These are phyloP conservation scores for Hyphodiscus hymeniophilus DNA, from an alignment of 495 filamentous ascomycete genomes.

Conservation along the genomic window DNA sequence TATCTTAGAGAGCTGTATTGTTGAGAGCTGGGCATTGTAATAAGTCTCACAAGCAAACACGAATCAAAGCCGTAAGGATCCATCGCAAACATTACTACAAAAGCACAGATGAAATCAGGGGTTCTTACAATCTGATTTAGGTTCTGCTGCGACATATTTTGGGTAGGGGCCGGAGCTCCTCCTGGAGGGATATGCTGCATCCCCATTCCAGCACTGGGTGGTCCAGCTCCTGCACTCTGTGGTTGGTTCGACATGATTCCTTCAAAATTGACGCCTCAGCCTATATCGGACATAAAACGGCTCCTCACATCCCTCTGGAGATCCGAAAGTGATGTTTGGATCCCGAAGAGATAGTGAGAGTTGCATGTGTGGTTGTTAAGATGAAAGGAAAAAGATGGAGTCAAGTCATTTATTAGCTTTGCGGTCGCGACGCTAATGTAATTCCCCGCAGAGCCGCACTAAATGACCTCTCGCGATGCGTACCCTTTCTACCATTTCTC, in stretches of 20 bases:
- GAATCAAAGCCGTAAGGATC: too few relatives aligned
- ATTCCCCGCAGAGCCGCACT: conserved; percentile 21
- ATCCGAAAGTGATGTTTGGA: too few relatives aligned
- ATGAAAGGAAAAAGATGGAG: neutral
- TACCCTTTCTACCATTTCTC: too few relatives aligned
- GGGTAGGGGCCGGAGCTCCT: conserved; percentile 31
- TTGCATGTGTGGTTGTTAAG: too few relatives aligned
- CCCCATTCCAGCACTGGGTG: conserved; percentile 38
- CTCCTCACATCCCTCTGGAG: too few relatives aligned
- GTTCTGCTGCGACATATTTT: conserved; percentile 69
- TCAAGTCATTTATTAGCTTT: too few relatives aligned
- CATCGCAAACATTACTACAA: neutral
- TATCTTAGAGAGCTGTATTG: too few relatives aligned
- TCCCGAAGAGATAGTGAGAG: neutral
- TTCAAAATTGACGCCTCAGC: neutral
- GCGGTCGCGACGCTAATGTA: conserved; percentile 12
- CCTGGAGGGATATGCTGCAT: conserved; percentile 43
- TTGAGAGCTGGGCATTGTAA: too few relatives aligned
- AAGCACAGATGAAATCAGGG: conserved; percentile 10
- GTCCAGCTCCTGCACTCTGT: conserved; percentile 38
- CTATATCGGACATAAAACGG: too few relatives aligned
- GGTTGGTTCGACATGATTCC: conserved; percentile 17
- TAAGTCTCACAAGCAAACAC: too few relatives aligned
- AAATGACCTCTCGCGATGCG: too few relatives aligned
- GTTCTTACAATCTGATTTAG: conserved; percentile 87